Conservation (phyloP, 2,329 filamentous ascomycete genomes). For the Drechslerella coelobrocha region DNA sequence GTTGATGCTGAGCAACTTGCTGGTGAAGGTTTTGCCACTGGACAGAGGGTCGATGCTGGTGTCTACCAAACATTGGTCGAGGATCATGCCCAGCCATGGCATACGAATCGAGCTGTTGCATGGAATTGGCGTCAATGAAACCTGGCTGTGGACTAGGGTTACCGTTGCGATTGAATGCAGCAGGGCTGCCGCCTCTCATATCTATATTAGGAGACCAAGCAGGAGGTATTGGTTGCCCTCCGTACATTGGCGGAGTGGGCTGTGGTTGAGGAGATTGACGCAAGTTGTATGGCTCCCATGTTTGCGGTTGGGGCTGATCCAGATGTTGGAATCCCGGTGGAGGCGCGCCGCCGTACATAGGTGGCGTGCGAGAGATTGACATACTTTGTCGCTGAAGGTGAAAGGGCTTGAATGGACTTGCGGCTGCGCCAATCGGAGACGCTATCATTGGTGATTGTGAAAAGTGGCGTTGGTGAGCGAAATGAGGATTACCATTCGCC, state of each 20-base stretch:
- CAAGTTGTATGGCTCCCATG: constrained; percentile 52
- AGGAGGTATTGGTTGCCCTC: constrained; percentile 33
- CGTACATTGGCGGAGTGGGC: constrained; percentile 51
- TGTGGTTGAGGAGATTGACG: constrained; percentile 53
- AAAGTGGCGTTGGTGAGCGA: constrained; percentile 47
- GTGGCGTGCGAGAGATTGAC: constrained; percentile 53
- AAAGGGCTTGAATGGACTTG: constrained; percentile 52
- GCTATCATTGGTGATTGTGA: constrained; percentile 52
- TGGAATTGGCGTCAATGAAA: constrained; percentile 49
- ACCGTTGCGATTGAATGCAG: constrained; percentile 26
- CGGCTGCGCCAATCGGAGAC: constrained; percentile 49
- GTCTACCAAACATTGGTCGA: constrained; percentile 44
- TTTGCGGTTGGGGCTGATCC: constrained; percentile 46
- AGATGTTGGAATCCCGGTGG: constrained; percentile 47
- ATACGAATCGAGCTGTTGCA: constrained; percentile 40
- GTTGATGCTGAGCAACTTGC: constrained; percentile 41
- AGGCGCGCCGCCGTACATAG: constrained; percentile 36
- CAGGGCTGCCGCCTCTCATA: constrained; percentile 27
- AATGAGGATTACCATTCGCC: constrained; percentile 52
- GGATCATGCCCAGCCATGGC: constrained; percentile 46
- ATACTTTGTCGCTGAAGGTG: constrained; percentile 55
- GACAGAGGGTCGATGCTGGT: constrained; percentile 44
- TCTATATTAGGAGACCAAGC: constrained; percentile 46
- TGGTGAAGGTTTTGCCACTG: constrained; percentile 49
- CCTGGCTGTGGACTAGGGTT: constrained; percentile 49